Evolutionary conservation across 2,329 filamentous ascomycete species (phyloP).

Genomic region (Thelonectria olida): DNA sequence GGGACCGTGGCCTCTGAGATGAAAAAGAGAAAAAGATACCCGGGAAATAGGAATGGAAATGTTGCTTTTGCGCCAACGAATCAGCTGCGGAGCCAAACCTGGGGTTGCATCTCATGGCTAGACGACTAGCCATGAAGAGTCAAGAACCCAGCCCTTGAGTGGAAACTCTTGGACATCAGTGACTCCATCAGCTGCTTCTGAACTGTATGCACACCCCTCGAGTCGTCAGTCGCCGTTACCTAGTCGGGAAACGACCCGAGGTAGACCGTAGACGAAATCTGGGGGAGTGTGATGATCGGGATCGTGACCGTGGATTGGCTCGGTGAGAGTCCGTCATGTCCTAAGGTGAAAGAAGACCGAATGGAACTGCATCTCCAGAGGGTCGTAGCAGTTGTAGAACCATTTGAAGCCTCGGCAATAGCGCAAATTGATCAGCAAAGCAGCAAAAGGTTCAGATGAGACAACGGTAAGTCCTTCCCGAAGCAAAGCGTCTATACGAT

Average conservation of each 20-base stretch:
- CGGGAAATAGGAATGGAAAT: background rate
- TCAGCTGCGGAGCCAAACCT: background rate
- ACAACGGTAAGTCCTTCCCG: constrained; percentile 10
- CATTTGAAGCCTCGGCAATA: constrained; percentile 18
- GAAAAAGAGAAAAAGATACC: background rate
- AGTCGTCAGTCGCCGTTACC: background rate
- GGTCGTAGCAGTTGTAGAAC: background rate
- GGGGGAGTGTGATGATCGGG: background rate
- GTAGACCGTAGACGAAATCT: background rate
- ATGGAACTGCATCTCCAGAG: constrained; percentile 16
- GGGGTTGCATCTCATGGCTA: background rate
- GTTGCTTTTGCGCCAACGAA: background rate
- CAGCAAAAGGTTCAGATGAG: background rate
- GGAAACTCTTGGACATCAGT: background rate
- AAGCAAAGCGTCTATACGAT: constrained; percentile 12
- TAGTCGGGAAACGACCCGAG: background rate
- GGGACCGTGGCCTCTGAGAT: constrained; percentile 14
- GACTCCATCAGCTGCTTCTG: background rate
- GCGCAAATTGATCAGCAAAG: constrained; percentile 3
- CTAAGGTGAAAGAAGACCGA: constrained; percentile 13
- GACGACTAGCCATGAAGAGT: background rate
- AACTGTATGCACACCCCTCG: background rate
- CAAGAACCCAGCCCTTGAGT: background rate
- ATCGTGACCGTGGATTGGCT: constrained; percentile 2
- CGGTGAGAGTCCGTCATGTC: constrained; percentile 8